Percentiles rank a stretch among this genome's conserved stretches.
Conservation (phyloP, 179 eudicot genomes). For the Gypsophila paniculata region DNA sequence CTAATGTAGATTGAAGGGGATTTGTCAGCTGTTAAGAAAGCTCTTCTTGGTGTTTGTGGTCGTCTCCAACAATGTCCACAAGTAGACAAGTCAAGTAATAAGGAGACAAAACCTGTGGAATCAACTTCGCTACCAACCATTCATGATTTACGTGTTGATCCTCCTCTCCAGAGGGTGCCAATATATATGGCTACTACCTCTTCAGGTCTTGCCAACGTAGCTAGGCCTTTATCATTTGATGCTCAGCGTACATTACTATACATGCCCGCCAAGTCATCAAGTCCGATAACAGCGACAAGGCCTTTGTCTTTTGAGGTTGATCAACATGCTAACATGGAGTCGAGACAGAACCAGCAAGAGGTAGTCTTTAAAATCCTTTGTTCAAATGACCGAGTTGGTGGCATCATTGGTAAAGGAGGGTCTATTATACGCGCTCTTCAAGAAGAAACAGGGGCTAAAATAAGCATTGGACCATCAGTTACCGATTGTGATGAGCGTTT, state of each 20-base stretch:
- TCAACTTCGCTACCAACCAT: constrained; percentile 30
- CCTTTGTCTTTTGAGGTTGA: constrained; percentile 34
- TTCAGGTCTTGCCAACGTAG: not conserved
- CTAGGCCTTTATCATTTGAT: constrained; percentile 11
- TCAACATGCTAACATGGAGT: constrained; percentile 25
- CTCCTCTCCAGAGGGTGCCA: constrained; percentile 23
- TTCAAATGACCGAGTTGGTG: constrained; percentile 55
- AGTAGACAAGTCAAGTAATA: constrained; percentile 34
- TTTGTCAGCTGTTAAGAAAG: constrained; percentile 55
- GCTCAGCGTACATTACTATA: constrained; percentile 26
- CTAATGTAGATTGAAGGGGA: constrained; percentile 63
- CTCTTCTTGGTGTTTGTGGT: constrained; percentile 55
- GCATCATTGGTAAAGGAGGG: constrained; percentile 82
- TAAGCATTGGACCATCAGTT: constrained; percentile 46
- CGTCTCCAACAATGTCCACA: constrained; percentile 54
- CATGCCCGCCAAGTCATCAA: constrained; percentile 29
- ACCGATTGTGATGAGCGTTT: constrained; percentile 58
- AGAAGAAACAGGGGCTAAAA: constrained; percentile 65
- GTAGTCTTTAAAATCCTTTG: constrained; percentile 64
- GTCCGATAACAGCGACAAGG: constrained; percentile 31
- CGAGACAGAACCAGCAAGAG: constrained; percentile 34
- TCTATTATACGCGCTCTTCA: constrained; percentile 60
- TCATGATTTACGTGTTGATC: constrained; percentile 31
- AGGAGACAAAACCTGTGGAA: constrained; percentile 40
- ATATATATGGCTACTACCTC: constrained; percentile 11